These are phyloP conservation scores for Didymella keratinophila DNA, from an alignment of 2,329 filamentous ascomycete species.

Conservation along the genomic window DNA sequence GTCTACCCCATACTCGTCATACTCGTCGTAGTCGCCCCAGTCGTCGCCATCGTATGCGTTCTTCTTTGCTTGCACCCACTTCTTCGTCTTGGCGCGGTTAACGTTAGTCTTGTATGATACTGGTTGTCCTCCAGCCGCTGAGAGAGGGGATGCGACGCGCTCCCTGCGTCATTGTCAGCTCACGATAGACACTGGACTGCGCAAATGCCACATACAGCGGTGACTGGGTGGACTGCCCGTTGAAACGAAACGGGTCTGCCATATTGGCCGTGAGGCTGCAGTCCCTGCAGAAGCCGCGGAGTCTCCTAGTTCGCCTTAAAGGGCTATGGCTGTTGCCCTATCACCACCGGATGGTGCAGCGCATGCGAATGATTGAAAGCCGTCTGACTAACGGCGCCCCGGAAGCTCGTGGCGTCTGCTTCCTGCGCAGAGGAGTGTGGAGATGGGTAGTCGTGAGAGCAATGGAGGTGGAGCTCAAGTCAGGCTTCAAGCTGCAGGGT, in stretches of 20 bases:
- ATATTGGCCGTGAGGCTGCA: conserved; percentile 32
- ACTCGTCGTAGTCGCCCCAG: conserved; percentile 76
- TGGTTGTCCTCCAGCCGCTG: conserved; percentile 47
- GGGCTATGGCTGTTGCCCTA: conserved; percentile 48
- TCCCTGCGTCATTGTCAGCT: conserved; percentile 37
- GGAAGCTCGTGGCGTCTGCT: conserved; percentile 1
- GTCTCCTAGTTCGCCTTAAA: conserved; percentile 6
- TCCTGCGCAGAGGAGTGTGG: conserved; percentile 11
- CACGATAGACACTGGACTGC: neutral
- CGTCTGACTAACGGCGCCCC: conserved; percentile 7
- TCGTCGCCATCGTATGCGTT: conserved; percentile 92
- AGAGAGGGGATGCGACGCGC: conserved; percentile 37
- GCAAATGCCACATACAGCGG: conserved; percentile 46
- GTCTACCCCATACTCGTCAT: conserved; percentile 64
- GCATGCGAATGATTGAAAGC: conserved; percentile 16
- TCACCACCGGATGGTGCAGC: conserved; percentile 59
- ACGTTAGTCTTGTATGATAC: conserved; percentile 82
- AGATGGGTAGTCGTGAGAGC: conserved; percentile 1
- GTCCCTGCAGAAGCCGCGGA: conserved; percentile 7
- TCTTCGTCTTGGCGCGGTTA: conserved; percentile 86
- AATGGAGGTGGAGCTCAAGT: conserved; percentile 14
- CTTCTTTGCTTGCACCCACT: conserved; percentile 91
- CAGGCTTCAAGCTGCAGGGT: conserved; percentile 21
- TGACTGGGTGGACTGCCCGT: conserved; percentile 46
- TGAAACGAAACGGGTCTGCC: conserved; percentile 54